Conservation (phyloP, 495 filamentous ascomycete species). For the Penicillium tannophilum region DNA sequence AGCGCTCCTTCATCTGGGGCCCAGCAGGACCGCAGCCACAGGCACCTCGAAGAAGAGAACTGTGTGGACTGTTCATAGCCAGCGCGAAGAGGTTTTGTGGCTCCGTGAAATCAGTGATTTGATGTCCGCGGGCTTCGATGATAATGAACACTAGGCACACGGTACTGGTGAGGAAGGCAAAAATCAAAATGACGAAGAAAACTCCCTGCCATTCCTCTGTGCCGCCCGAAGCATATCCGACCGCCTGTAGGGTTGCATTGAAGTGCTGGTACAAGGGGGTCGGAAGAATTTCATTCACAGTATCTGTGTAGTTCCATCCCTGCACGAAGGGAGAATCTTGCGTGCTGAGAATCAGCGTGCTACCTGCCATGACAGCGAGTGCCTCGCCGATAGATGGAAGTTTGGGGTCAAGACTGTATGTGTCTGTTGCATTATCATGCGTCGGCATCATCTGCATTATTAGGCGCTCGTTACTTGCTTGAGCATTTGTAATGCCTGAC, state of each 20-base stretch:
- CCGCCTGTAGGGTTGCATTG: conserved; percentile 55
- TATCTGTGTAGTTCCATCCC: conserved; percentile 54
- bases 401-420: conserved; percentile 29
- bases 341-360: conserved; percentile 59
- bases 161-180: conserved; percentile 64
- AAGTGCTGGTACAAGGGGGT: conserved; percentile 52
- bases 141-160: conserved; percentile 61
- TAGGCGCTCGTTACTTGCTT: conserved; percentile 63
- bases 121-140: conserved; percentile 48
- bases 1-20: conserved; percentile 56
- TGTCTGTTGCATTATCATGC: conserved; percentile 9
- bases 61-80: conserved; percentile 67
- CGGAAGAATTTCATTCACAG: conserved; percentile 27
- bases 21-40: conserved; percentile 64
- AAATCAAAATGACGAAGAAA: conserved; percentile 63
- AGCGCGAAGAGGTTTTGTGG: conserved; percentile 71
- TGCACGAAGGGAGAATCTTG: conserved; percentile 57
- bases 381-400: conserved; percentile 68
- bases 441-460: conserved; percentile 55
- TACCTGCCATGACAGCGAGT: conserved; percentile 65
- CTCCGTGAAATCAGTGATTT: conserved; percentile 75
- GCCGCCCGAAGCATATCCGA: conserved; percentile 65
- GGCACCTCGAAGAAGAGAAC: conserved; percentile 54
- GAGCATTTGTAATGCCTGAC: conserved; percentile 58
- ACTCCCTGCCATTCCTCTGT: conserved; percentile 56